Evolutionary conservation across 2,329 filamentous ascomycete genomes (phyloP).

Genomic region (Nemania serpens): DNA sequence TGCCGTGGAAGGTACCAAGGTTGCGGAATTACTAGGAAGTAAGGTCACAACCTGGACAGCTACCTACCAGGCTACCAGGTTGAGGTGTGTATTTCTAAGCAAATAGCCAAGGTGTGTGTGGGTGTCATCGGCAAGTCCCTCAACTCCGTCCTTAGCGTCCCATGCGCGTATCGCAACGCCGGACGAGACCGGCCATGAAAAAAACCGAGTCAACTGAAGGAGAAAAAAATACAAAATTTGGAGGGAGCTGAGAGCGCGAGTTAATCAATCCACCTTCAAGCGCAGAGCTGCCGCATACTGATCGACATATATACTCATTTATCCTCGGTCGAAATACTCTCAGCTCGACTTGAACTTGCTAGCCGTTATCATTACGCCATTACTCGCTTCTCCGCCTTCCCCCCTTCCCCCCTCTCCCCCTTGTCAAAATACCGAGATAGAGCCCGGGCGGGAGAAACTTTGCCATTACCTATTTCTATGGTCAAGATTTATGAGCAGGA

Average conservation of each 20-base stretch:
- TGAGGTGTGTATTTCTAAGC: slow-evolving; percentile 43
- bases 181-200: slow-evolving; percentile 25
- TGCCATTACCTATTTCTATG: slow-evolving; percentile 17
- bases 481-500: slow-evolving; percentile 5
- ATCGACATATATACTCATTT: no score
- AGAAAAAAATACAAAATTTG: not conserved
- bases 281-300: not conserved
- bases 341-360: no score
- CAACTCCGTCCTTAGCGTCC: slow-evolving; percentile 22
- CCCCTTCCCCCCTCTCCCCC: no score
- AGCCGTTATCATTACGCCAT: no score
- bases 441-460: not conserved
- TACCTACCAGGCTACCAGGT: not conserved
- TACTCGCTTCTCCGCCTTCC: no score
- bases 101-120: slow-evolving; percentile 26
- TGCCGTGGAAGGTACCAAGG: no score
- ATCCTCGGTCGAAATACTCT: no score
- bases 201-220: not conserved
- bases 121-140: slow-evolving; percentile 31
- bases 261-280: not conserved
- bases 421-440: no score
- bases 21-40: no score
- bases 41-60: no score
- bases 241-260: not conserved
- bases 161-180: slow-evolving; percentile 9